Evolutionary conservation across 2,329 filamentous ascomycete species (phyloP).

Genomic region (Claviceps maximensis): DNA sequence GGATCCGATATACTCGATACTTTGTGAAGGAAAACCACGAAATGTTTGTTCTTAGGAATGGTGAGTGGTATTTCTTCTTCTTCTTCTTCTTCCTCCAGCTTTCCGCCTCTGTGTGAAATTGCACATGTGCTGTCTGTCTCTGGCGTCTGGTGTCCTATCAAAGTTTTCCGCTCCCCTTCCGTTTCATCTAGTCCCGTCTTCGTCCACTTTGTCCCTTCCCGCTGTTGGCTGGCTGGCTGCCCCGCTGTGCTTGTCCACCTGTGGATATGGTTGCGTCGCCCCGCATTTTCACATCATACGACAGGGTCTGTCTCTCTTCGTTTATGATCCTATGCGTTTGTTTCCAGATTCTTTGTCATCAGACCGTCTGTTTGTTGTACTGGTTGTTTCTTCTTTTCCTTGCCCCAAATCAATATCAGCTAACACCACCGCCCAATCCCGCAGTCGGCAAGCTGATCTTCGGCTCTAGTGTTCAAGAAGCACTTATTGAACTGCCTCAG

Average conservation of each 20-base stretch:
- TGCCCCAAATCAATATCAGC: background rate
- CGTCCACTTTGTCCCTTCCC: too few species aligned
- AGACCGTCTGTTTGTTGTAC: background rate
- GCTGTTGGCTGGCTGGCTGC: too few species aligned
- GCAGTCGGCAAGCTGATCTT: constrained; percentile 88
- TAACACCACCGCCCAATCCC: background rate
- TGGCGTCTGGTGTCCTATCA: background rate
- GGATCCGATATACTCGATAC: background rate
- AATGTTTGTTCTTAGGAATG: constrained; percentile 33
- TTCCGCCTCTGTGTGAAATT: background rate
- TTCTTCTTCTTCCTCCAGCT: background rate
- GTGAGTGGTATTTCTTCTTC: constrained; percentile 18
- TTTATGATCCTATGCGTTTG: too few species aligned
- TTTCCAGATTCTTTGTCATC: too few species aligned
- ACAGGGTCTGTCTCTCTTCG: too few species aligned
- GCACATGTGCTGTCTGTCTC: background rate
- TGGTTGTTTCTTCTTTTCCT: too few species aligned
- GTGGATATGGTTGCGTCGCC: too few species aligned
- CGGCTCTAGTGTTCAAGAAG: constrained; percentile 74
- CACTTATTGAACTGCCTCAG: constrained; percentile 85
- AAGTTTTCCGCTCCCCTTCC: background rate
- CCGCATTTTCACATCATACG: too few species aligned
- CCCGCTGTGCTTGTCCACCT: too few species aligned
- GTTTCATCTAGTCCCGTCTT: too few species aligned
- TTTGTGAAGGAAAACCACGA: background rate